Conservation (phyloP, 2,329 filamentous ascomycete genomes). For the Pestalotiopsis sp. region DNA sequence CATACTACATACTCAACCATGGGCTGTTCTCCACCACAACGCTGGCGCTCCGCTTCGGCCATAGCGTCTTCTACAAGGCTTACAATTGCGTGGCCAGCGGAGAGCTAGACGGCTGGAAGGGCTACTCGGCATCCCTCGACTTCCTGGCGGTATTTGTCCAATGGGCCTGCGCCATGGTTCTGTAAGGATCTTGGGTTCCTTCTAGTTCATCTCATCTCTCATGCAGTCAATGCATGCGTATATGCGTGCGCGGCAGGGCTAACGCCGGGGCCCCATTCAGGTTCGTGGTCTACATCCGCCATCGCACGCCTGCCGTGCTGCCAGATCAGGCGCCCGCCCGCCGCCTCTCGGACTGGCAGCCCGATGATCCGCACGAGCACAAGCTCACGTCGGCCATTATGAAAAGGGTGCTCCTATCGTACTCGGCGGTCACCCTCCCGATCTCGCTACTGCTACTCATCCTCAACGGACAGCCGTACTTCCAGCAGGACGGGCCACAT, state of each 20-base stretch:
- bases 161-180: conserved; percentile 17
- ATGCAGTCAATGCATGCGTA: not conserved
- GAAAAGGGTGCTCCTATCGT: conserved; percentile 8
- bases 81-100: conserved; percentile 16
- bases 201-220: too few relatives aligned
- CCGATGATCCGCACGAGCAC: conserved; percentile 16
- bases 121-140: conserved; percentile 16
- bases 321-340: conserved; percentile 15
- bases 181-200: conserved; percentile 5
- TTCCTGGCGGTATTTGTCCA: conserved; percentile 17
- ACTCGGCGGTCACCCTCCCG: conserved; percentile 11
- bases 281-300: conserved; percentile 13
- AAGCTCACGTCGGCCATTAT: conserved; percentile 16
- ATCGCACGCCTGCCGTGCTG: conserved; percentile 13
- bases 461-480: conserved; percentile 12
- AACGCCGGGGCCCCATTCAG: not conserved
- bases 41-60: conserved; percentile 17
- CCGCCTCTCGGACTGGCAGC: conserved; percentile 17
- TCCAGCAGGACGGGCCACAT: not conserved
- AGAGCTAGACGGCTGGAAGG: conserved; percentile 15
- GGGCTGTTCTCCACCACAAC: conserved; percentile 19
- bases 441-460: conserved; percentile 12
- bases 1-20: conserved; percentile 19
- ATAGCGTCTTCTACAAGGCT: conserved; percentile 15
- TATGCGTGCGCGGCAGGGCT: too few relatives aligned